phyloP scores from a whole-genome alignment of 208 protist species.

The Leishmania major region DNA sequence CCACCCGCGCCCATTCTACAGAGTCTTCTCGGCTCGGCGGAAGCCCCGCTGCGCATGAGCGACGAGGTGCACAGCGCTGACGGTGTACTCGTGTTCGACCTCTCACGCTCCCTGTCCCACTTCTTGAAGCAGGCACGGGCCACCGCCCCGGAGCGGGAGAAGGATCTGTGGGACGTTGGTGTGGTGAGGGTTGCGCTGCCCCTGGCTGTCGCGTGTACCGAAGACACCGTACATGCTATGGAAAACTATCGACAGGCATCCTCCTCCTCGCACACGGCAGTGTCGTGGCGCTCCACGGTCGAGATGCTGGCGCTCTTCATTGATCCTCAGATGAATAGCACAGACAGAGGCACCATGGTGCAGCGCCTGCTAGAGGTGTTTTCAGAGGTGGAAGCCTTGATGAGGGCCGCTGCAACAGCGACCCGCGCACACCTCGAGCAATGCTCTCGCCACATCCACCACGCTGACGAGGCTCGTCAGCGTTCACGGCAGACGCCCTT shows the following conservation, averaged over 20 bases:
- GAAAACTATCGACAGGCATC: neutral
- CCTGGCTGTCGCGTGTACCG: conserved; percentile 32
- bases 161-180: conserved; percentile 44
- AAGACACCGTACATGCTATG: conserved; percentile 3
- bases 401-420: conserved; percentile 13
- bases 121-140: conserved; percentile 40
- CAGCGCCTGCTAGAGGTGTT: conserved; percentile 40
- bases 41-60: conserved; percentile 6
- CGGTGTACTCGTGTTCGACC: conserved; percentile 64
- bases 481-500: conserved; percentile 36
- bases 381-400: conserved; percentile 24
- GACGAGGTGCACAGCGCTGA: conserved; percentile 24
- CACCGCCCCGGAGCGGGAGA: conserved; percentile 15
- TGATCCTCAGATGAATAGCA: conserved; percentile 42
- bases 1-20: conserved; percentile 38
- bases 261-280: conserved; percentile 41
- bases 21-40: conserved; percentile 30
- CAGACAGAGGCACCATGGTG: conserved; percentile 31
- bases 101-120: conserved; percentile 64
- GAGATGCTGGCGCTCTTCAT: conserved; percentile 57
- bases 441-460: neutral
- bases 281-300: conserved; percentile 62
- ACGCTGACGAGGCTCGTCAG: conserved; percentile 8
- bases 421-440: conserved; percentile 10
- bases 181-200: conserved; percentile 50